Evolutionary conservation across 768 basidiomycete genomes (phyloP), one percentile per base, ranked within the genome.

Genomic region (Hygrophorus russula): DNA sequence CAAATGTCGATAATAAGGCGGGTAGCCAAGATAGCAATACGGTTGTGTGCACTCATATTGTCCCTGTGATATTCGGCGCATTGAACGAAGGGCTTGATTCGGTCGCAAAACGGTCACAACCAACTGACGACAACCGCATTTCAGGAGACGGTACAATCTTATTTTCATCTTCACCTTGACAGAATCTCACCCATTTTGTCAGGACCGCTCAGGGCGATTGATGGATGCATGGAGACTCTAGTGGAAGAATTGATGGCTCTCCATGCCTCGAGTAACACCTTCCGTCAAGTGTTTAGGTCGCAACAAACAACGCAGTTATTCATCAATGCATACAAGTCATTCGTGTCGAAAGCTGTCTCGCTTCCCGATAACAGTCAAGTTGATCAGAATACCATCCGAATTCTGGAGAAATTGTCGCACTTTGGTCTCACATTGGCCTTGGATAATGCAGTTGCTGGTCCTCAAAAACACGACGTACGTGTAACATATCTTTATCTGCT

Each of bases 381-480:
- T 19, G 73, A 72, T 35, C 61, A 61, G 12, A 58, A 61, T 51
- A 67, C 63, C 4, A 59, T 69, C n/a, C 66, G 79, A 5, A 70
- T 86, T 10, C 58, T 80, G 13, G 80, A 86, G 51, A 86, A 86
- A 47, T 56, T 88, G 12, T 75, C 71, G 2, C 81, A 87, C 49
- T 65, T 91, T 18, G 83, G 76, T 1, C 54, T 81, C 19, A 73
- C 80, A 13, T 63, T 90, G 18, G 80, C 82, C 1, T 60, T 79
- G 45, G 83, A 82, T 44, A 73, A 73, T 42, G 61, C 70, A 7
- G 74, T 83, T 33, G 69, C 74, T 11, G 70, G 71, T 0, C 33
- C 59, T n/a, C 84, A 88, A 57, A 88, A 85, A 51, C 75, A 74
- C 41, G 81, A 87, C 70, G 87, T 85, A 52, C 11, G 64, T 56